These are phyloP conservation scores for Protomyces inouyei DNA, from an alignment of 1,139 yeast species.

Conservation along the genomic window DNA sequence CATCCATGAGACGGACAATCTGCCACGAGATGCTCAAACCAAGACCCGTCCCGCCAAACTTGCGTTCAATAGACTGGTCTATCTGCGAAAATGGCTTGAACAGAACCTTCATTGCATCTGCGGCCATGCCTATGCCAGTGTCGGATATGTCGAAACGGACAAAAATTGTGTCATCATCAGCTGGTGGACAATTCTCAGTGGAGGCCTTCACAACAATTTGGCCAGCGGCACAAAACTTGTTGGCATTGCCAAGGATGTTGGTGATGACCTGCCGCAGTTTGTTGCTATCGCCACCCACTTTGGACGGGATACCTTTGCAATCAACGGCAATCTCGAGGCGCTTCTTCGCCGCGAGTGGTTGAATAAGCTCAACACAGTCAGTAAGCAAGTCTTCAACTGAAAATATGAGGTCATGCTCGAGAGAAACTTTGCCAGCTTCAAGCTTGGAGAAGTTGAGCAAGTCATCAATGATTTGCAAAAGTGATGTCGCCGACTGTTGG, in stretches of 20 bases:
- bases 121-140: constrained; percentile 59
- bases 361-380: constrained; percentile 16
- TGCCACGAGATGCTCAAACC: constrained; percentile 41
- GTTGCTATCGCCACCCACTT: constrained; percentile 49
- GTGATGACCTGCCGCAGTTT: constrained; percentile 78
- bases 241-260: constrained; percentile 79
- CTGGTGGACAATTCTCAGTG: constrained; percentile 24
- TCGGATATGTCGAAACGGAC: constrained; percentile 65
- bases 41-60: constrained; percentile 57
- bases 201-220: constrained; percentile 45
- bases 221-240: constrained; percentile 75
- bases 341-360: constrained; percentile 12
- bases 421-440: constrained; percentile 71
- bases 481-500: constrained; percentile 67
- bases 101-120: constrained; percentile 39
- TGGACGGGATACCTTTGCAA: constrained; percentile 1
- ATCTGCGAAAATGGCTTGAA: constrained; percentile 59
- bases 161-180: background rate
- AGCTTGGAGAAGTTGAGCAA: constrained; percentile 75
- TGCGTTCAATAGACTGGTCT: constrained; percentile 55
- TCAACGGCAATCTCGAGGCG: constrained; percentile 8
- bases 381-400: constrained; percentile 37
- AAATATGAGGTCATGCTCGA: constrained; percentile 59
- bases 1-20: constrained; percentile 23
- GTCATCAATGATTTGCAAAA: constrained; percentile 71